Conservation (phyloP, 2,329 filamentous ascomycete species). For the Colletotrichum sp. region DNA sequence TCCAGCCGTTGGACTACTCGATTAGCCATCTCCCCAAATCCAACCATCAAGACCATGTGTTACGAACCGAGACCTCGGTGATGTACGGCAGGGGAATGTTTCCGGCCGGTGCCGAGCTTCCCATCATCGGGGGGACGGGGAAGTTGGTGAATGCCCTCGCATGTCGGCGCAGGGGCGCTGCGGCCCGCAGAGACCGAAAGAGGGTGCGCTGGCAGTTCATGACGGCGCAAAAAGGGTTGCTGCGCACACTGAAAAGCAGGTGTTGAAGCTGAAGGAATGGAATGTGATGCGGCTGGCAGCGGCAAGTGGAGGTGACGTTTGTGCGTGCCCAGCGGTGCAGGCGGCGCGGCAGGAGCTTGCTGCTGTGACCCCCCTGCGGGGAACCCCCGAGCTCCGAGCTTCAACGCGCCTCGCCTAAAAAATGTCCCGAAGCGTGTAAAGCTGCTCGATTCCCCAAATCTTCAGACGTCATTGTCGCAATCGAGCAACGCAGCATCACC, state of each 20-base stretch:
- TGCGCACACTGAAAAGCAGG: neutral
- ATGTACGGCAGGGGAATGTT: slow-evolving; percentile 66
- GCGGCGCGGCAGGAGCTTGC: neutral
- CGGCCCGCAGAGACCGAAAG: slow-evolving; percentile 37
- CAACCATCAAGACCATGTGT: neutral
- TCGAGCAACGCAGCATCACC: neutral
- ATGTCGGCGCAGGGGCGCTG: slow-evolving; percentile 33
- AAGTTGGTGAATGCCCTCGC: slow-evolving; percentile 49
- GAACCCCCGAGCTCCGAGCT: slow-evolving; percentile 5
- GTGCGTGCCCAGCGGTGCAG: neutral
- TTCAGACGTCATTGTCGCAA: neutral
- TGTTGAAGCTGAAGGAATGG: neutral
- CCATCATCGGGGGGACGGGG: slow-evolving; percentile 28
- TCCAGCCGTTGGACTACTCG: slow-evolving; percentile 74
- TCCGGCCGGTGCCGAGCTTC: slow-evolving; percentile 26
- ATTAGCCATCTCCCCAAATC: slow-evolving; percentile 26
- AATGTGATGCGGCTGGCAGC: neutral
- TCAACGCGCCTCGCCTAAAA: slow-evolving; percentile 17
- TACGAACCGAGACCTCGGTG: slow-evolving; percentile 56
- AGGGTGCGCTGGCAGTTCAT: slow-evolving; percentile 42
- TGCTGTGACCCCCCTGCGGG: neutral
- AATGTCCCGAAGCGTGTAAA: slow-evolving; percentile 18
- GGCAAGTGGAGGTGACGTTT: slow-evolving; percentile 8
- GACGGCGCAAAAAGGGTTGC: neutral
- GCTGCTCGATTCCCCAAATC: neutral